These are phyloP conservation scores for Pezicula radicicola DNA, from an alignment of 2,329 filamentous ascomycete genomes.

Conservation along the genomic window DNA sequence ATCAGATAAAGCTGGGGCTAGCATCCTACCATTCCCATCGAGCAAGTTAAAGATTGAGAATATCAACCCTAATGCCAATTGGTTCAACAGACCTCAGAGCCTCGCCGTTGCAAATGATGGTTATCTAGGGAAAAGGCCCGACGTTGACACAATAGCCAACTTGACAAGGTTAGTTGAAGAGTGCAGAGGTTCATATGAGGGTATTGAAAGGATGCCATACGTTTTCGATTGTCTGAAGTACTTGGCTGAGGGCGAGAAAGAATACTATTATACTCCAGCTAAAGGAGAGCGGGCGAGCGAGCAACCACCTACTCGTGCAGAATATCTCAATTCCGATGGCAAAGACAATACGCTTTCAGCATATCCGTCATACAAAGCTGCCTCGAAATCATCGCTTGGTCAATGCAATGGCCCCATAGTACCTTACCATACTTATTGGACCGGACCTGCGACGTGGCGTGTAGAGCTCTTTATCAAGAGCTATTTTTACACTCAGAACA, in stretches of 20 bases:
- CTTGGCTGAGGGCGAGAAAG: conserved; percentile 42
- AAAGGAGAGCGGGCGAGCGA: conserved; percentile 27
- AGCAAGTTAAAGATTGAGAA: conserved; percentile 31
- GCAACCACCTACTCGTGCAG: conserved; percentile 25
- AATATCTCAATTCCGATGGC: conserved; percentile 31
- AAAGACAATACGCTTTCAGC: conserved; percentile 26
- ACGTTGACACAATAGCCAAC: conserved; percentile 51
- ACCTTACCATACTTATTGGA: conserved; percentile 55
- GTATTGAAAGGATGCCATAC: conserved; percentile 53
- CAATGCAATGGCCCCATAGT: conserved; percentile 52
- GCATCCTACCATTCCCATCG: conserved; percentile 10
- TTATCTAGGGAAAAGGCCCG: conserved; percentile 46
- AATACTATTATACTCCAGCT: conserved; percentile 46
- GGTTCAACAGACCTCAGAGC: conserved; percentile 49
- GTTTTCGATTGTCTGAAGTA: conserved; percentile 50
- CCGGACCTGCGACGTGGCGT: conserved; percentile 52
- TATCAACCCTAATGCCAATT: conserved; percentile 49
- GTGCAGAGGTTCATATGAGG: conserved; percentile 47
- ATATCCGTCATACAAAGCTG: conserved; percentile 30
- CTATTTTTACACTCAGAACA: conserved; percentile 53
- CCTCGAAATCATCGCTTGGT: conserved; percentile 40
- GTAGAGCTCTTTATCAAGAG: conserved; percentile 55
- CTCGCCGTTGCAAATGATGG: conserved; percentile 48
- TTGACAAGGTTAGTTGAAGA: conserved; percentile 47
- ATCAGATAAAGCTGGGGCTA: conserved; percentile 8